Evolutionary conservation across 1,284 basidiomycete species (phyloP), one percentile per base, ranked within the genome.

Genomic region (Trichosporon ovoides): DNA sequence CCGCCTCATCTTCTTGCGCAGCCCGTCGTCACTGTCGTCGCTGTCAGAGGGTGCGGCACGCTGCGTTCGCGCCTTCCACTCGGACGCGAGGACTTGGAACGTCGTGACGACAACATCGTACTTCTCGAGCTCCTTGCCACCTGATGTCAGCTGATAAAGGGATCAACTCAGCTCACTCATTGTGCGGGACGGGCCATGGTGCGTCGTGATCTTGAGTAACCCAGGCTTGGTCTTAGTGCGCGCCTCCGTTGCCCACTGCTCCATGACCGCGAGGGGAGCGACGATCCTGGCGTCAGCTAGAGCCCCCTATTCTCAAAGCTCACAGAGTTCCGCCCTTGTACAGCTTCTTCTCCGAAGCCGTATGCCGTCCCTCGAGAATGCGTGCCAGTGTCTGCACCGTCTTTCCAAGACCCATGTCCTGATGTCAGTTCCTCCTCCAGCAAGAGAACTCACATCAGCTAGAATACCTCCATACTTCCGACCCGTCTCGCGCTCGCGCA

Each of bases 201-300:
- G 91, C 52, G 88, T 85, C 13, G 87, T 78, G 3, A 94, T 89
- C 0, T 80, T 82, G 2, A 94, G 78, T 0, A 81, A 80, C 2
- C 81, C 80, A 0, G 68, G 67, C n/a, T 75, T 67, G 0, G 87
- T 86, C 81, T 95, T 92, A 60, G 87, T 88, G 57, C 82, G 78
- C 37, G 91, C 85, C 73, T 98, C 95, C 4, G 83, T 80, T 18
- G 87, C 88, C 95, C 95, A 98, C 73, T 98, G 95, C 16, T 84
- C 83, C 61, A 97, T 86, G 18, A 98, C 83, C 7, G 90, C 86
- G 33, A 92, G 81, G 1, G 91, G 91, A 57, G 87, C 88, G 22
- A 93, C 78, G 35, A 93, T 87, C 12, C 89, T 92, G 64, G 36
- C 10, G 22, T 58, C 20, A 57, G 34, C 11, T 28, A n/a, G n/a